A percentile compares a stretch with the other conserved stretches of the same genome.
Conservation (phyloP, 164 flowering plant species). For the Dillenia turbinata region DNA sequence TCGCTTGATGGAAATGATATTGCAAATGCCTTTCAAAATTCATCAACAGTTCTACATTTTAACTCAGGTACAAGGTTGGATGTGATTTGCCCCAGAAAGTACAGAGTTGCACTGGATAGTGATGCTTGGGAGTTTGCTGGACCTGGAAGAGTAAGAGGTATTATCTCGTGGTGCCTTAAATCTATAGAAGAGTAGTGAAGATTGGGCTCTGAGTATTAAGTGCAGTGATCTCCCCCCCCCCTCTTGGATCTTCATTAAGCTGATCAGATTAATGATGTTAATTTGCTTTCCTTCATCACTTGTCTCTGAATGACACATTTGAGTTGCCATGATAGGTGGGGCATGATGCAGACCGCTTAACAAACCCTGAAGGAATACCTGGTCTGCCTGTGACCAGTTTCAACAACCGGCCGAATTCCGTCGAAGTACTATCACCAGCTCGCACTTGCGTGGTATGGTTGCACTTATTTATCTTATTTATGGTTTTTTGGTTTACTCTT, state of each 20-base stretch:
- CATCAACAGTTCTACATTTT: too few relatives aligned
- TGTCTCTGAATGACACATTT: conserved; percentile 2
- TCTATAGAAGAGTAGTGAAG: too few relatives aligned
- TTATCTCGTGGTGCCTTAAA: not conserved
- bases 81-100: conserved; percentile 97
- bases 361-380: conserved; percentile 93
- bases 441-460: conserved; percentile 86
- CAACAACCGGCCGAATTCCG: conserved; percentile 93
- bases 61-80: conserved; percentile 83
- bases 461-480: conserved; percentile 2
- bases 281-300: not conserved
- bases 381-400: conserved; percentile 95
- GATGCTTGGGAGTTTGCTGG: conserved; percentile 97
- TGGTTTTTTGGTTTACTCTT: not conserved
- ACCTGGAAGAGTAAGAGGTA: conserved; percentile 75
- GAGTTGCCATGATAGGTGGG: conserved; percentile 52
- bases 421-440: conserved; percentile 79
- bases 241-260: too few relatives aligned
- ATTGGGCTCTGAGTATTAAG: too few relatives aligned
- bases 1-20: too few relatives aligned
- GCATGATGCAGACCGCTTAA: conserved; percentile 91
- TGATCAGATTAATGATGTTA: not conserved
- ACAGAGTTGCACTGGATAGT: conserved; percentile 87
- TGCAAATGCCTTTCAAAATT: too few relatives aligned
- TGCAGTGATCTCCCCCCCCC: too few relatives aligned